Conservation (phyloP, 2,329 filamentous ascomycete genomes). For the Talaromyces sp. region DNA sequence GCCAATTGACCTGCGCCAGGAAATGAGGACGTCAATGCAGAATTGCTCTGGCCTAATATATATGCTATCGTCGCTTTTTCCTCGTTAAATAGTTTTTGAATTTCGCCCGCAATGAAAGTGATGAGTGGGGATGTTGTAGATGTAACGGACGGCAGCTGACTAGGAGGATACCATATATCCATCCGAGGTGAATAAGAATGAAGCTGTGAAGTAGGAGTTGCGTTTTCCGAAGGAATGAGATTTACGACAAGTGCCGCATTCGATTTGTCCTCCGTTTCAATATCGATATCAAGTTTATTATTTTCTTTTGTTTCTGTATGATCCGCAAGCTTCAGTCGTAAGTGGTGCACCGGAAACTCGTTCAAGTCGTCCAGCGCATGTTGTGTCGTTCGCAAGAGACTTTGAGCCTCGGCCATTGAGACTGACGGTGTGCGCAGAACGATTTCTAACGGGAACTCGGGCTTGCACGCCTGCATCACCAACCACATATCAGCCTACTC, state of each 20-base stretch:
- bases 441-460: slow-evolving; percentile 83
- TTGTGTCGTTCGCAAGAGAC: slow-evolving; percentile 77
- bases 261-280: slow-evolving; percentile 26
- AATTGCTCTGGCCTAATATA: slow-evolving; percentile 60
- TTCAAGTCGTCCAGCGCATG: slow-evolving; percentile 82
- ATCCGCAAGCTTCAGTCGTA: slow-evolving; percentile 66
- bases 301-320: slow-evolving; percentile 24
- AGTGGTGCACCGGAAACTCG: slow-evolving; percentile 79
- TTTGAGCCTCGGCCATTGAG: slow-evolving; percentile 65
- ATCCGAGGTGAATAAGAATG: slow-evolving; percentile 69
- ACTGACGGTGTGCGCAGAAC: slow-evolving; percentile 69
- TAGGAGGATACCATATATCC: slow-evolving; percentile 73
- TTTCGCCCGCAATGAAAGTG: slow-evolving; percentile 72
- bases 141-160: slow-evolving; percentile 64
- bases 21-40: slow-evolving; percentile 21
- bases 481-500: not conserved
- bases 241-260: slow-evolving; percentile 67
- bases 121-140: slow-evolving; percentile 72
- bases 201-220: slow-evolving; percentile 60
- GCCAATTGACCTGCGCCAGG: slow-evolving; percentile 35
- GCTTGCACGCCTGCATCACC: slow-evolving; percentile 70
- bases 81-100: slow-evolving; percentile 77
- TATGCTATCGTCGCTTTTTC: slow-evolving; percentile 84
- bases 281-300: slow-evolving; percentile 9
- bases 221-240: slow-evolving; percentile 55